phyloP scores from a whole-genome alignment of 805 yeast species.

The Isabelozyma heimii region DNA sequence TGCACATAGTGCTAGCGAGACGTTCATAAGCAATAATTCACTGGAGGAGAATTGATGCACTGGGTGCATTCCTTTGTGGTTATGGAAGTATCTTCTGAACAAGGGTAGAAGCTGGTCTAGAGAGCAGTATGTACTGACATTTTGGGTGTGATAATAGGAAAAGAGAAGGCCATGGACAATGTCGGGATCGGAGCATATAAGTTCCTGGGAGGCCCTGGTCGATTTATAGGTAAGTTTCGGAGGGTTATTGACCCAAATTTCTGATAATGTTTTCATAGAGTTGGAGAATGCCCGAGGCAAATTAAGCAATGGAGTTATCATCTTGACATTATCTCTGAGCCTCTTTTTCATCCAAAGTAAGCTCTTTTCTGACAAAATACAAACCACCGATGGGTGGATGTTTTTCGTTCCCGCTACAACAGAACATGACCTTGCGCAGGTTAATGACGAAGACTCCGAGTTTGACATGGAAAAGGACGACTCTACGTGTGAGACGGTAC shows the following conservation, averaged over 20 bases:
- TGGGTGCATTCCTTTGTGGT: not conserved
- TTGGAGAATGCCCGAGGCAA: slow-evolving; percentile 20
- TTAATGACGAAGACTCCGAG: too few species aligned
- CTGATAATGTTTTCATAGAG: slow-evolving; percentile 11
- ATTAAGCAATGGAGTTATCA: slow-evolving; percentile 21
- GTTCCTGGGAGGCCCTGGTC: slow-evolving; percentile 4
- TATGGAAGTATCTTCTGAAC: slow-evolving; percentile 22
- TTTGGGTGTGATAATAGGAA: slow-evolving; percentile 12
- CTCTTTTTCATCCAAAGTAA: slow-evolving; percentile 24
- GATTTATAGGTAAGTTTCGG: slow-evolving; percentile 8
- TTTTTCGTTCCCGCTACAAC: too few species aligned
- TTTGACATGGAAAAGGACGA: too few species aligned
- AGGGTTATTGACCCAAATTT: slow-evolving; percentile 13
- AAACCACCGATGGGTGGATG: slow-evolving; percentile 21
- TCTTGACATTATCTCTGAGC: slow-evolving; percentile 15
- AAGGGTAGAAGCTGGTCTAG: slow-evolving; percentile 10
- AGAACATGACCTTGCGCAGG: too few species aligned
- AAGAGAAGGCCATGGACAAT: slow-evolving; percentile 25
- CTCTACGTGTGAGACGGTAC: too few species aligned
- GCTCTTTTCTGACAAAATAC: slow-evolving; percentile 27
- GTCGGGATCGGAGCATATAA: slow-evolving; percentile 4
- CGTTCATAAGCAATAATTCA: slow-evolving; percentile 31
- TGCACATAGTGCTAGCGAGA: slow-evolving; percentile 21
- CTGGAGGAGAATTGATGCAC: slow-evolving; percentile 16
- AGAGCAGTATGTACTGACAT: slow-evolving; percentile 13